A percentile compares a stretch with the other conserved stretches of the same genome.
Conservation (phyloP, 140 eudicot genomes). For the Ambrosia hybrid region DNA sequence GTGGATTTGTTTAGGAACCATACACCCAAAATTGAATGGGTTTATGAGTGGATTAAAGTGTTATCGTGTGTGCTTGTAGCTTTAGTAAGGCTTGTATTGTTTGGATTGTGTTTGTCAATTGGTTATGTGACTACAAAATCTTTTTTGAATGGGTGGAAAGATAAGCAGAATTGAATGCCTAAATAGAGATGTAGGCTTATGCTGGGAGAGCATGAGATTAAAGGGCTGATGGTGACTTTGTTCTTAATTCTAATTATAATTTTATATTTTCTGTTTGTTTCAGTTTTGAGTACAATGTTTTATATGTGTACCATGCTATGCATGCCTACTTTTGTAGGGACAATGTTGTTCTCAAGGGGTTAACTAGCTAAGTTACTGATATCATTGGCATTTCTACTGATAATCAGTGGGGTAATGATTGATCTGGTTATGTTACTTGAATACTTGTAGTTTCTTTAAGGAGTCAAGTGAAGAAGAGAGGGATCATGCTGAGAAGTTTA, state of each 20-base stretch:
- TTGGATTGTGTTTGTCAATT: constrained; percentile 58
- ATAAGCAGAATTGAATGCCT: constrained; percentile 81
- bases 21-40: constrained; percentile 65
- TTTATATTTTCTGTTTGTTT: constrained; percentile 15
- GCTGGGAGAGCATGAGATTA: constrained; percentile 11
- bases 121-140: constrained; percentile 70
- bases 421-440: neutral
- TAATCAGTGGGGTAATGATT: neutral
- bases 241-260: constrained; percentile 3
- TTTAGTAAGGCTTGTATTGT: constrained; percentile 52
- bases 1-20: constrained; percentile 86
- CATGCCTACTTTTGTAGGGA: constrained; percentile 87
- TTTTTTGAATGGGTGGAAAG: constrained; percentile 88
- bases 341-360: constrained; percentile 84
- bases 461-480: constrained; percentile 85
- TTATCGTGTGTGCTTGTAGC: constrained; percentile 67
- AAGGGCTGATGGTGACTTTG: neutral
- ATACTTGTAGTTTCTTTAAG: constrained; percentile 59
- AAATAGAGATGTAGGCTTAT: constrained; percentile 81
- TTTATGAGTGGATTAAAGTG: constrained; percentile 85
- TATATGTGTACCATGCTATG: constrained; percentile 89
- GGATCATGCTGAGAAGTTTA: constrained; percentile 77
- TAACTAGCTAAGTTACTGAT: constrained; percentile 56
- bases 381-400: neutral
- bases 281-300: constrained; percentile 93